Conservation (phyloP, 352 stramenopile genomes). For the Plasmopara viticola region DNA sequence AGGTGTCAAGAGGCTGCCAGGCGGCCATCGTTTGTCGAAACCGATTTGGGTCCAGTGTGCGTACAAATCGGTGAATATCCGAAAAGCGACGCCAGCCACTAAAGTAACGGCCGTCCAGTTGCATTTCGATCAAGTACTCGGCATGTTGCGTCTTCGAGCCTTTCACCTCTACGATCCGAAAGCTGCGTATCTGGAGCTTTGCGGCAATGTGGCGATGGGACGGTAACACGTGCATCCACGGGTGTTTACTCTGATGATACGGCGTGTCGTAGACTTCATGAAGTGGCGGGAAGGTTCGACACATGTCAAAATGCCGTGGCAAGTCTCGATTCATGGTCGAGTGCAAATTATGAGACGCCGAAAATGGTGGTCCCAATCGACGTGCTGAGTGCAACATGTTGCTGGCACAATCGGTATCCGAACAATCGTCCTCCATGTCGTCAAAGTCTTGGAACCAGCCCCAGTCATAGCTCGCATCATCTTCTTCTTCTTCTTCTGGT, state of each 20-base stretch:
- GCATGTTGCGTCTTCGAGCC: slow-evolving; percentile 49
- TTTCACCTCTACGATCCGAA: slow-evolving; percentile 65
- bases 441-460: slow-evolving; percentile 84
- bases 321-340: slow-evolving; percentile 22
- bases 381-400: slow-evolving; percentile 31
- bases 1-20: slow-evolving; percentile 52
- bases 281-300: slow-evolving; percentile 58
- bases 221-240: slow-evolving; percentile 56
- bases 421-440: slow-evolving; percentile 30
- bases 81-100: slow-evolving; percentile 74
- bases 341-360: slow-evolving; percentile 2
- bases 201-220: slow-evolving; percentile 71
- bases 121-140: slow-evolving; percentile 77
- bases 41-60: slow-evolving; percentile 43
- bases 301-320: slow-evolving; percentile 64
- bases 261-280: slow-evolving; percentile 47
- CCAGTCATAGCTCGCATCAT: slow-evolving; percentile 53
- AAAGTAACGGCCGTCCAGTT: slow-evolving; percentile 68
- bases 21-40: slow-evolving; percentile 46
- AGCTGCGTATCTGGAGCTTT: slow-evolving; percentile 78
- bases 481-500: slow-evolving; percentile 36
- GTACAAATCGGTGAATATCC: slow-evolving; percentile 59
- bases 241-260: slow-evolving; percentile 54
- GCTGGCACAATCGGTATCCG: slow-evolving; percentile 12
- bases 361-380: slow-evolving; percentile 30